A percentile compares a stretch with the other conserved stretches of the same genome.
Evolutionary conservation across 306 rosid species (phyloP).

Genomic region (Canavalia gladiata): DNA sequence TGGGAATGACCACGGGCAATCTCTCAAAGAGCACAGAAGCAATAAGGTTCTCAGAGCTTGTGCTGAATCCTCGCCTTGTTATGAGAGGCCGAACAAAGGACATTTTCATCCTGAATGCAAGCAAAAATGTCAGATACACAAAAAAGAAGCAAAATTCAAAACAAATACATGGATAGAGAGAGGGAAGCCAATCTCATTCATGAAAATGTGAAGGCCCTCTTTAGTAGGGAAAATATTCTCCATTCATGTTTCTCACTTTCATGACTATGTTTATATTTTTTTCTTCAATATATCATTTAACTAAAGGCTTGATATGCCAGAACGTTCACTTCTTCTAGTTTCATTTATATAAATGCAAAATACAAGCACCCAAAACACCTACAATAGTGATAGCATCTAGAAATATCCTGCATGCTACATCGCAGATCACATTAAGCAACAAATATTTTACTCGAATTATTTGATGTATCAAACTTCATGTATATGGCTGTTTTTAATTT

Average conservation of each 20-base stretch:
- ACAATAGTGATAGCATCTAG: neutral
- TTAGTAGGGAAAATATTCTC: neutral
- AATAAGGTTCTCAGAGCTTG: conserved; percentile 73
- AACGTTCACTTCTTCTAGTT: neutral
- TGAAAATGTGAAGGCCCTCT: neutral
- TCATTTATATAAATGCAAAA: neutral
- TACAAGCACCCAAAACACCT: neutral
- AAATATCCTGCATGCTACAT: neutral
- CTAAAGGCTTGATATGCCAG: neutral
- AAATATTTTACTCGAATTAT: too few relatives aligned
- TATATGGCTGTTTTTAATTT: neutral
- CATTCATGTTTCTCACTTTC: neutral
- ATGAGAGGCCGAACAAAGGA: conserved; percentile 60
- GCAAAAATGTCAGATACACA: conserved; percentile 3
- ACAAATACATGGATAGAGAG: neutral
- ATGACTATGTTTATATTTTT: neutral
- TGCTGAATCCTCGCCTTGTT: conserved; percentile 63
- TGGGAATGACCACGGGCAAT: conserved; percentile 88
- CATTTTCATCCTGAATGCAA: conserved; percentile 67
- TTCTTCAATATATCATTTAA: neutral
- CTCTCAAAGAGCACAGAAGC: conserved; percentile 96
- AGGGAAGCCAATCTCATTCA: neutral
- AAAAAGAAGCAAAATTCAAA: neutral
- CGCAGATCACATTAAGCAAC: neutral
- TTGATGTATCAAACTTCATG: neutral